Evolutionary conservation across 2,329 filamentous ascomycete genomes (phyloP), one percentile per base, ranked within the genome.

Genomic region (Colletotrichum sansevieriae): DNA sequence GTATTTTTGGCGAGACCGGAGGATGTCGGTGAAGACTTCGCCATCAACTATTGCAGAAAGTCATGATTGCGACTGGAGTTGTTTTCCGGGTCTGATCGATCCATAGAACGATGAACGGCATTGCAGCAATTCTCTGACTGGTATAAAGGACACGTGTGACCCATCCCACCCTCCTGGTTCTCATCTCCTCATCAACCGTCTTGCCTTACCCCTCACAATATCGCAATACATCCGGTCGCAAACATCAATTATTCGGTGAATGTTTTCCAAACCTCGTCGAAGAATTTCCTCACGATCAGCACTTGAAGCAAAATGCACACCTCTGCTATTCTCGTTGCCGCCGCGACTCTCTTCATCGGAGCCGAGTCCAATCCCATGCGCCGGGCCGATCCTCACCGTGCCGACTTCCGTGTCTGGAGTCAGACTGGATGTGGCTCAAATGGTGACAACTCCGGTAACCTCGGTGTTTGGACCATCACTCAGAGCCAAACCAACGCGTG

Each of bases 401-500:
- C 46, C 47, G 33, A 65, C 41, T 65, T 65, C 43, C 57, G 63
- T n/a, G 47, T 65, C 47, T 65, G 63, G 63, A 65, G 63, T 37
- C 46, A 60, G 13, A 29, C n/a, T 12, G 47, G 56, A 4, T 65
- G 63, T 46, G 63, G 63, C 18, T 15, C 25, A 9, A 29, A 49
- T 22, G 56, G 59, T 13, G 3, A 39, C 13, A 62, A 54, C 39
- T 12, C n/a, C 9, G 59, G 63, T 8, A 65, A 65, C 46, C 63
- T 65, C 13, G 63, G 63, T 25, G 39, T 65, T 11, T 60, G 55
- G 63, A 60, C 63, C 18, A 61, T 65, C 56, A 65, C 46, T 6
- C 20, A 61, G 25, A 60, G 55, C 10, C 46, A 60, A n/a, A 39
- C 47, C 29, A 41, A 46, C 25, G 29, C 33, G n/a, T 65, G 63